A percentile compares a stretch with the other conserved stretches of the same genome.
Evolutionary conservation across 2,329 filamentous ascomycete genomes (phyloP).

Genomic region (Didymellaceae sp.): DNA sequence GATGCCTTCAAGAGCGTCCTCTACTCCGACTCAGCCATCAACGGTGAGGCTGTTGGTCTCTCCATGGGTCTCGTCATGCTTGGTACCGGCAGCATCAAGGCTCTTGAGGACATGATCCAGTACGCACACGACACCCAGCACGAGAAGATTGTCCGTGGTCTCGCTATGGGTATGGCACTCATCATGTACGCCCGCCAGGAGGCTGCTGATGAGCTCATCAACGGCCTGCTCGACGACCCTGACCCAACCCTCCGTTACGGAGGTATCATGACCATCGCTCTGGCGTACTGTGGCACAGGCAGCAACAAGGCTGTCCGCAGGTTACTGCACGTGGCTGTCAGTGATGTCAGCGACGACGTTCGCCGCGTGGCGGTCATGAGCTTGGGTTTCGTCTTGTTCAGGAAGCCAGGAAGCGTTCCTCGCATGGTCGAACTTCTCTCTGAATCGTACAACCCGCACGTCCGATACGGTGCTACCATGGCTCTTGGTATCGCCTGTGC

Average conservation of each 20-base stretch:
- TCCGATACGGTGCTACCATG: slow-evolving; percentile 97
- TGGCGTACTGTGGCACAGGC: slow-evolving; percentile 95
- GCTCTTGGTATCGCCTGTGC: slow-evolving; percentile 97
- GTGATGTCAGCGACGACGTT: slow-evolving; percentile 97
- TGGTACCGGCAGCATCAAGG: slow-evolving; percentile 93
- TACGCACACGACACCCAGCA: slow-evolving; percentile 98
- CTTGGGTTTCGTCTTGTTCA: slow-evolving; percentile 96
- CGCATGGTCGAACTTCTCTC: slow-evolving; percentile 98
- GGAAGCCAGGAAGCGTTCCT: slow-evolving; percentile 94
- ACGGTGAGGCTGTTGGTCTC: slow-evolving; percentile 93
- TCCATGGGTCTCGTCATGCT: slow-evolving; percentile 98
- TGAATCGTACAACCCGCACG: slow-evolving; percentile 98
- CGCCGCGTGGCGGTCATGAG: slow-evolving; percentile 96
- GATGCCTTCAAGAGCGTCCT: slow-evolving; percentile 88
- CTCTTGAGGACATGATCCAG: slow-evolving; percentile 94
- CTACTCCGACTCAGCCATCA: slow-evolving; percentile 92
- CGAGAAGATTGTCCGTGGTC: slow-evolving; percentile 96
- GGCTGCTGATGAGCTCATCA: slow-evolving; percentile 91
- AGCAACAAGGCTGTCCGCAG: slow-evolving; percentile 99
- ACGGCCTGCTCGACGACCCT: slow-evolving; percentile 88
- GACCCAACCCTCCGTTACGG: slow-evolving; percentile 94
- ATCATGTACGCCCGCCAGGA: slow-evolving; percentile 99
- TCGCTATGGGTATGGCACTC: slow-evolving; percentile 94
- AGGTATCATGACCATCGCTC: slow-evolving; percentile 97
- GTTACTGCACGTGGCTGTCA: slow-evolving; percentile 93